These are phyloP conservation scores for Colletotrichum sp. DNA, from an alignment of 2,329 filamentous ascomycete species.

Conservation along the genomic window DNA sequence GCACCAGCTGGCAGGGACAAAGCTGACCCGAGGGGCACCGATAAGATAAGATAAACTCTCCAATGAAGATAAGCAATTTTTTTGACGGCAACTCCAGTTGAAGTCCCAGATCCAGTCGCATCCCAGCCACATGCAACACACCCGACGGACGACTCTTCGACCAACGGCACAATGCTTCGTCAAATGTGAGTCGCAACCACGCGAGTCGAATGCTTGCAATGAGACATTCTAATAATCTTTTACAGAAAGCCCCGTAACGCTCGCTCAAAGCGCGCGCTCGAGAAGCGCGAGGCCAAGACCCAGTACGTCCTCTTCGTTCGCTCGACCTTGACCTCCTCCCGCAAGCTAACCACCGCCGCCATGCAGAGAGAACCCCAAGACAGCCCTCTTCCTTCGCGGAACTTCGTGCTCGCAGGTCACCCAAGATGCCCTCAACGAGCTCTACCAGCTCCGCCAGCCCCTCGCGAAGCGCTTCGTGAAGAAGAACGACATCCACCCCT, in stretches of 20 bases:
- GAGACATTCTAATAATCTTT: neutral
- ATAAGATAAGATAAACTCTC: neutral
- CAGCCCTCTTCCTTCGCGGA: slow-evolving; percentile 86
- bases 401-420: slow-evolving; percentile 83
- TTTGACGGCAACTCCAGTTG: neutral
- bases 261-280: slow-evolving; percentile 92
- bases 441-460: slow-evolving; percentile 84
- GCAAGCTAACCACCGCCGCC: neutral
- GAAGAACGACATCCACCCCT: slow-evolving; percentile 95
- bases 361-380: slow-evolving; percentile 80
- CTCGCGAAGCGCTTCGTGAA: slow-evolving; percentile 92
- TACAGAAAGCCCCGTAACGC: slow-evolving; percentile 69
- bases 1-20: neutral
- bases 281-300: slow-evolving; percentile 88
- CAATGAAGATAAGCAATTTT: slow-evolving; percentile 20
- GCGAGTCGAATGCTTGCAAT: neutral
- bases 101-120: neutral
- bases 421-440: slow-evolving; percentile 83
- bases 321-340: neutral
- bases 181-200: slow-evolving; percentile 45
- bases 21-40: neutral
- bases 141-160: slow-evolving; percentile 16
- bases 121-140: slow-evolving; percentile 18
- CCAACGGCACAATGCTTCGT: slow-evolving; percentile 46
- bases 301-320: slow-evolving; percentile 37